Evolutionary conservation across 2,329 filamentous ascomycete genomes (phyloP).

Genomic region (Aspergillus costaricaensis): DNA sequence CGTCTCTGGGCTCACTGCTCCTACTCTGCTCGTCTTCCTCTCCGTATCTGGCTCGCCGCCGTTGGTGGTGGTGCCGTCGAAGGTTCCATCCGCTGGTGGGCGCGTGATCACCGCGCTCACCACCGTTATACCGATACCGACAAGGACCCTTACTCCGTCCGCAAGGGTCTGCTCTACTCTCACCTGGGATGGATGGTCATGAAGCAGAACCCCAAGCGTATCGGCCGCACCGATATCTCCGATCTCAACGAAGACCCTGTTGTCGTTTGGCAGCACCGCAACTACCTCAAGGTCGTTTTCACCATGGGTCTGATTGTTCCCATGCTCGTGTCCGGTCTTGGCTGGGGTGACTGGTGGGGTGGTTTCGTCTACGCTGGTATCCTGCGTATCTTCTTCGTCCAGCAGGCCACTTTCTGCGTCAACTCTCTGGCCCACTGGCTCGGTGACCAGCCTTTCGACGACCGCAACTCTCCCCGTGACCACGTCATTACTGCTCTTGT

Average conservation of each 20-base stretch:
- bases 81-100: constrained; percentile 88
- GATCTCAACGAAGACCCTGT: constrained; percentile 84
- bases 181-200: constrained; percentile 90
- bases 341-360: constrained; percentile 79
- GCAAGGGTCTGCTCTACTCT: constrained; percentile 82
- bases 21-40: constrained; percentile 73
- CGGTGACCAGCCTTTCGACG: constrained; percentile 88
- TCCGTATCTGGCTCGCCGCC: constrained; percentile 79
- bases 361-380: constrained; percentile 85
- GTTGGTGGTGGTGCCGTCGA: constrained; percentile 81
- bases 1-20: constrained; percentile 84
- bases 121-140: constrained; percentile 92
- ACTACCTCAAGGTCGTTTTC: constrained; percentile 79
- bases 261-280: constrained; percentile 83
- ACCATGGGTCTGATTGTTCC: constrained; percentile 77
- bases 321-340: constrained; percentile 71
- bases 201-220: constrained; percentile 89
- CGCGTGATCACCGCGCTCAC: constrained; percentile 81
- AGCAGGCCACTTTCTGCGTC: constrained; percentile 91
- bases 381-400: constrained; percentile 83
- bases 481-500: constrained; percentile 83
- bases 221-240: constrained; percentile 83
- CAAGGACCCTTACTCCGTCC: constrained; percentile 87
- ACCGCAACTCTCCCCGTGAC: constrained; percentile 87
- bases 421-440: constrained; percentile 91